Evolutionary conservation across 305 asterid genomes (phyloP), one percentile per base, ranked within the genome.

Genomic region (Euphrasia arctica): DNA sequence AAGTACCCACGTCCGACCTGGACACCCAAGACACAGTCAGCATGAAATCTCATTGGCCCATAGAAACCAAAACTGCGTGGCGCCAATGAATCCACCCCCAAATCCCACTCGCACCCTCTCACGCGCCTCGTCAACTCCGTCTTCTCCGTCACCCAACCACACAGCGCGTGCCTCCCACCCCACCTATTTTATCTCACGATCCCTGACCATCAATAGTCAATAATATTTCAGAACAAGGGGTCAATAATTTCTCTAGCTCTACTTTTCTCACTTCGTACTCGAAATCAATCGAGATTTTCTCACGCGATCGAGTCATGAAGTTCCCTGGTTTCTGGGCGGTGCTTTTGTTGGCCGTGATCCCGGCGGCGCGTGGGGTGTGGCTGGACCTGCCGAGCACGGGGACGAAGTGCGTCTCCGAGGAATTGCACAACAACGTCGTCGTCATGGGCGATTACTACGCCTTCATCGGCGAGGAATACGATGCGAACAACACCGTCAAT

Each of bases 321-420:
- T 65, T 56, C 4, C 62, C 10, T 66, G 70, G 60, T 50, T 34
- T 77, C 52, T 65, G 79, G 79, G 9, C 71, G 60, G 50, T 72
- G 65, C 63, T 70, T 12, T 3, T 77, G 39, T 60, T 68, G 15
- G 51, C 71, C 48, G 76, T 62, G 69, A 11, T 70, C 12, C 87
- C 87, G 34, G 79, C 62, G 64, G 88, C 76, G 67, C 82, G 71
- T 13, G 87, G 90, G 4, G 9, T 90, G 68, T 87, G 93, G 95
- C 15, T 87, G 74, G 87, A 83, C 28, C 45, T 90, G 58, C 91
- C 97, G 47, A 71, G 65, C 22, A 52, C 86, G 54, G 97, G 91
- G 12, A 50, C 81, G 47, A 90, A 87, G 76, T 90, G 97, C 68
- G 60, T 89, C 4, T 85, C 91, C 31, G 94, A 89, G 68, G 95